Evolutionary conservation across 2,329 filamentous ascomycete species (phyloP), one percentile per base, ranked within the genome.

Genomic region (Colletotrichum trifolii): DNA sequence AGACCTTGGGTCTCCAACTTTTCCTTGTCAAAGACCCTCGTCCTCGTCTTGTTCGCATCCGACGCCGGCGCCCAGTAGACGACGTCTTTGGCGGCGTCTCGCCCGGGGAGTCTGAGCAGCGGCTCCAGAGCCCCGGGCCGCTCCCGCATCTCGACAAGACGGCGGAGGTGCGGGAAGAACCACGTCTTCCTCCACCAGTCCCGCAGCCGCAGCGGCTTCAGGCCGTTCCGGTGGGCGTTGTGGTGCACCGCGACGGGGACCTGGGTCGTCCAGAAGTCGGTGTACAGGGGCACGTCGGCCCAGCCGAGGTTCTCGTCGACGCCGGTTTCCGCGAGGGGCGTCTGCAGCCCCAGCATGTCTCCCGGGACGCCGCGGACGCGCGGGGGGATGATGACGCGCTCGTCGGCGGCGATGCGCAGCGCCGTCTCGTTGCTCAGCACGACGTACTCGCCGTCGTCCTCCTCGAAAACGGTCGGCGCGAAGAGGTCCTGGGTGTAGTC

Each of bases 401-500:
- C 50, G 13, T 52, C 60, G 7, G 71, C 71, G 6, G 69, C 50
- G 45, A 50, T 54, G 33, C 67, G 60, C 8, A 74, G 60, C 4
- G 64, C 60, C 4, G 57, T 34, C 2, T 38, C 17, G 13, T 74
- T 62, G 4, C 68, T 56, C 3, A 73, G 48, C 2, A 64, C 39
- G 11, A 75, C 60, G 36, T 74, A 73, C 17, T 68, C 67, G 12
- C 73, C 71, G 46, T 73, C 70, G 1, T 66, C 55, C 36, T 74
- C 73, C 8, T 71, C 71, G 52, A 73, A 73, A 15, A 72, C 71
- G 5, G 73, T 75, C 6, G 73, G 72, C 10, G 70, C 70, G 59
- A 73, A 75, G 1, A 75, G 69, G 45, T 75, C 72, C 52, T 74
- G 73, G 8, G 66, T 38, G 35, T 75, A 74, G 46, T 74, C 73